Base-by-base conservation (phyloP, 768 basidiomycete species). In the Termitomyces sp. region DNA sequence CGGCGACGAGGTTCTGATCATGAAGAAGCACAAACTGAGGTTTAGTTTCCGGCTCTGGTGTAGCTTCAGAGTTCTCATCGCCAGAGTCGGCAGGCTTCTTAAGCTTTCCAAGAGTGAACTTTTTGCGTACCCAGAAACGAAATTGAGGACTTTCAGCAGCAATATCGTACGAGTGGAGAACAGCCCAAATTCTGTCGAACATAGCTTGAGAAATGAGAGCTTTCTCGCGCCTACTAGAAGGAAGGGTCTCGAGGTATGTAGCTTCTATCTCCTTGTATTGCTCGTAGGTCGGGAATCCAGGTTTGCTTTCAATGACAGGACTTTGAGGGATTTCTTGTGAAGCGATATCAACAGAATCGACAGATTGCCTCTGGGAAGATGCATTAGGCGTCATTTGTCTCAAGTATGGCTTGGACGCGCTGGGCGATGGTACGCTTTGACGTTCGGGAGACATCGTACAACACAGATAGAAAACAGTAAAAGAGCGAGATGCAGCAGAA, bases 91-190 rank as follows among this genome's bases (percentile, higher is more conserved):
- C 48, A n/a, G 57, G 56, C 31, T 74, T 53, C 22, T 52, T 69
- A 7, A 69, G 65, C 44, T 72, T 72, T 62, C 77, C 76, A 7
- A 86, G 64, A 44, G 70, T 74, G 67, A 92, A 92, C 85, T 87
- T 91, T 75, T 88, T 89, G 64, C 88, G 84, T 13, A 84, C 89
- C 90, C 90, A 92, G 70, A 85, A 90, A 42, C 88, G 80, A 68
- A 91, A 92, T 65, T 90, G 88, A 1, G 88, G 79, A 2, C 81
- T 85, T 58, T 76, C 74, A 24, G 74, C 74, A 20, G 64, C 65
- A 27, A 74, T 68, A 1, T 78, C 74, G 6, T 83, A 82, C 55
- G 79, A 71, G 37, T 80, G 76, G 26, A 92, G 74, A 22, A 87
- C 83, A 61, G 83, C 79, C 80, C 86, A 86, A 69, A 91, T 85